phyloP scores from a whole-genome alignment of 176 grass and related monocot genomes.

The Triticum dicoccoides region DNA sequence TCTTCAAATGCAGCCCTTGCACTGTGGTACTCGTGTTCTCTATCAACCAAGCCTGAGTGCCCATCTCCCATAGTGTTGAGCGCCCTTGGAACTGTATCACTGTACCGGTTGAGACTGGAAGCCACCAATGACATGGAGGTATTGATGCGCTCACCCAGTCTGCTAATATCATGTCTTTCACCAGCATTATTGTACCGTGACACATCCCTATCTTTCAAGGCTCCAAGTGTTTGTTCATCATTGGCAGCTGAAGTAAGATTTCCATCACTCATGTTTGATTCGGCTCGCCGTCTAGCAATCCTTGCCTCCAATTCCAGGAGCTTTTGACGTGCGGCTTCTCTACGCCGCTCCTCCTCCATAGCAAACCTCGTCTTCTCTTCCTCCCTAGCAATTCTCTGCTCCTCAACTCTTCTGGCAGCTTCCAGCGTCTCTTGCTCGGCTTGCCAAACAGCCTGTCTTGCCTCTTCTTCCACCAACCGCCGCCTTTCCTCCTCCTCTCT shows the following conservation, averaged over 20 bases:
- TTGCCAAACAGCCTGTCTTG: constrained; percentile 61
- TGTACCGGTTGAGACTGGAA: constrained; percentile 53
- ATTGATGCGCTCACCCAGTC: constrained; percentile 52
- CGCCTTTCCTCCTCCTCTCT: constrained; percentile 76
- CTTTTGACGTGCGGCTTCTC: constrained; percentile 83
- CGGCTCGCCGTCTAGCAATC: constrained; percentile 67
- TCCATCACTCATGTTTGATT: constrained; percentile 45
- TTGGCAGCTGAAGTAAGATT: constrained; percentile 30
- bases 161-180: constrained; percentile 52
- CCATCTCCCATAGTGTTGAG: constrained; percentile 48
- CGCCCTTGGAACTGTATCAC: constrained; percentile 51
- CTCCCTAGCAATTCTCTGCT: constrained; percentile 88
- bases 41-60: constrained; percentile 49
- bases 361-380: constrained; percentile 66
- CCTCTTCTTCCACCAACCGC: constrained; percentile 71
- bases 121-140: constrained; percentile 51
- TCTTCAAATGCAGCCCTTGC: constrained; percentile 44
- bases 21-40: constrained; percentile 51
- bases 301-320: constrained; percentile 86
- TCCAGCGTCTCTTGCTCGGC: constrained; percentile 88
- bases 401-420: constrained; percentile 62
- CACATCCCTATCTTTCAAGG: constrained; percentile 38
- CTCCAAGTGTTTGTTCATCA: constrained; percentile 44
- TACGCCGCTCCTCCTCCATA: constrained; percentile 87
- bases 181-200: constrained; percentile 33